Evolutionary conservation across 2,329 filamentous ascomycete genomes (phyloP).

Genomic region (Sclerotinia subarctica): DNA sequence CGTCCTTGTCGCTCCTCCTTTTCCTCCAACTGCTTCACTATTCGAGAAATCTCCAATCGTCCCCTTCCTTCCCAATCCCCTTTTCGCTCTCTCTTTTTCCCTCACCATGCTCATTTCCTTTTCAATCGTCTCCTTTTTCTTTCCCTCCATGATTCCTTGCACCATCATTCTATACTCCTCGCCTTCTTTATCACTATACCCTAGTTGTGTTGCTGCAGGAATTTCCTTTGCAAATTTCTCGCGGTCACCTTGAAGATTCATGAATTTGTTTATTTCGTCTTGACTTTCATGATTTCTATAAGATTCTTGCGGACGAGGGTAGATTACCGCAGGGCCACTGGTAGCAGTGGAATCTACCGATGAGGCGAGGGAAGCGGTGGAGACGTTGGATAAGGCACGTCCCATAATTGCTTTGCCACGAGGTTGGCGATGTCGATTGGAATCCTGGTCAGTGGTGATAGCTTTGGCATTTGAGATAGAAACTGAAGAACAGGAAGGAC

Average conservation of each 20-base stretch:
- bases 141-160: conserved; percentile 37
- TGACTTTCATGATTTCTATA: neutral
- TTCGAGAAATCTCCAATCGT: conserved; percentile 6
- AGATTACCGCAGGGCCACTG: conserved; percentile 32
- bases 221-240: neutral
- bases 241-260: conserved; percentile 10
- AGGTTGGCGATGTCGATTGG: conserved; percentile 33
- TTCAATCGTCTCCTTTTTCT: conserved; percentile 27
- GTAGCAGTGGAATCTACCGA: conserved; percentile 43
- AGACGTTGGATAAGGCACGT: conserved; percentile 57
- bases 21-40: neutral
- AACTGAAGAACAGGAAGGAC: conserved; percentile 23
- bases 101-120: conserved; percentile 18
- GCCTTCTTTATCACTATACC: conserved; percentile 38
- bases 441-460: conserved; percentile 21
- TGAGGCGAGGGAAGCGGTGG: conserved; percentile 44
- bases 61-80: neutral
- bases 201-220: conserved; percentile 32
- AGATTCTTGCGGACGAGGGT: conserved; percentile 25
- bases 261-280: conserved; percentile 6
- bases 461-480: neutral
- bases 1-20: neutral
- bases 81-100: conserved; percentile 22
- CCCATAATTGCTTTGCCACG: conserved; percentile 46
- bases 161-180: conserved; percentile 33